Conservation (phyloP, 2,329 filamentous ascomycete species). For the Hymenoscyphus scutula region DNA sequence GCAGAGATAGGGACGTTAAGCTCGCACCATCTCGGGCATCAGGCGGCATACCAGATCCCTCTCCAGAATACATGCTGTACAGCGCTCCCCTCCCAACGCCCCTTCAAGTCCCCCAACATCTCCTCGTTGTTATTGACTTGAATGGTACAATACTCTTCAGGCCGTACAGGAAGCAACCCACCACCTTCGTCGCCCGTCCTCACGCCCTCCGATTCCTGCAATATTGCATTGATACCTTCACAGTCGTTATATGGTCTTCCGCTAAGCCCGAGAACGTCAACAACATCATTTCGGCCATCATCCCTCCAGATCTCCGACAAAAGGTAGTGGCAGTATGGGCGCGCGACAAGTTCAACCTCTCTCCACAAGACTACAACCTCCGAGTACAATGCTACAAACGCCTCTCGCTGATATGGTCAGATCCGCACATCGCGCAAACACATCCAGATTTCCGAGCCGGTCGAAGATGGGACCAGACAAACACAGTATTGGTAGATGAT, state of each 20-base stretch:
- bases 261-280: conserved; percentile 71
- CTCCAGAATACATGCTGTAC: conserved; percentile 56
- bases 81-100: conserved; percentile 45
- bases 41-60: conserved; percentile 55
- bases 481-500: conserved; percentile 90
- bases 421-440: conserved; percentile 43
- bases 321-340: conserved; percentile 72
- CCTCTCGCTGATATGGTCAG: conserved; percentile 68
- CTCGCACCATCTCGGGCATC: conserved; percentile 27
- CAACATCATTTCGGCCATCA: conserved; percentile 63
- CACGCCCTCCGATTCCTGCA: conserved; percentile 66
- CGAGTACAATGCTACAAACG: conserved; percentile 91
- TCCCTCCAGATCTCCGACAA: conserved; percentile 52
- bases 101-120: conserved; percentile 51
- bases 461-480: conserved; percentile 70
- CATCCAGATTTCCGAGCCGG: conserved; percentile 44
- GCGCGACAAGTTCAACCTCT: conserved; percentile 72
- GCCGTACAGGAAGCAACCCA: conserved; percentile 49
- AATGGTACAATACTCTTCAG: conserved; percentile 88
- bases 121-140: conserved; percentile 85
- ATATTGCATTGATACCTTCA: conserved; percentile 72
- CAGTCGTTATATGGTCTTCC: conserved; percentile 88
- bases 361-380: conserved; percentile 57
- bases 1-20: conserved; percentile 14
- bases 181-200: conserved; percentile 63